Conservation (phyloP, 352 stramenopile species). For the Phytopythium aichiense region DNA sequence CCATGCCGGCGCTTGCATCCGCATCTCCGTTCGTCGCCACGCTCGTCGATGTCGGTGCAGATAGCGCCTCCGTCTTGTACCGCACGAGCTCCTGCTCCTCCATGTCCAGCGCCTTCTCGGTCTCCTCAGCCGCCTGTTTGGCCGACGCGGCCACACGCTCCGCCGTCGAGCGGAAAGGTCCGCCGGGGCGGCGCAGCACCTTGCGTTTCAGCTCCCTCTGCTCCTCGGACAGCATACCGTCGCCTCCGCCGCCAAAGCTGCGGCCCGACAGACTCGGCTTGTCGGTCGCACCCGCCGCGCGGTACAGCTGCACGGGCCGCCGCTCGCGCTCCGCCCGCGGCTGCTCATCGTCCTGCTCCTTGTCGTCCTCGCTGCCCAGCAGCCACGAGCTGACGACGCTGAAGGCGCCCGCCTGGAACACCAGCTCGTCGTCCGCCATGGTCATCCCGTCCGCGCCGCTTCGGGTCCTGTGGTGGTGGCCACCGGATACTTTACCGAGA, state of each 20-base stretch:
- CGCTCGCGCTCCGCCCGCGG: conserved; percentile 1
- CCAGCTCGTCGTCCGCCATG: conserved; percentile 38
- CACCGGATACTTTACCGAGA: conserved; percentile 2
- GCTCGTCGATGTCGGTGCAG: conserved; percentile 1
- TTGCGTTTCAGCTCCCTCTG: conserved; percentile 77
- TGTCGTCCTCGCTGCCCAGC: conserved; percentile 23
- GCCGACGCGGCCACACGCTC: conserved; percentile 24
- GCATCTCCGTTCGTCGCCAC: background rate
- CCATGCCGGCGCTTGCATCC: background rate
- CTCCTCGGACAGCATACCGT: conserved; percentile 36
- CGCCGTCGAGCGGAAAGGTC: conserved; percentile 20
- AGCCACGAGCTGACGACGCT: conserved; percentile 68
- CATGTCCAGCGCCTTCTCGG: conserved; percentile 37
- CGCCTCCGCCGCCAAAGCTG: conserved; percentile 9
- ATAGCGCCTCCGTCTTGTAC: conserved; percentile 21
- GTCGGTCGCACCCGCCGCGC: conserved; percentile 23
- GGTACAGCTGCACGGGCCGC: conserved; percentile 49
- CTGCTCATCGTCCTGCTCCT: conserved; percentile 10
- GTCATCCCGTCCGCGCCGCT: background rate
- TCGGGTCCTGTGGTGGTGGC: background rate
- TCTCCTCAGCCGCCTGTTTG: conserved; percentile 18
- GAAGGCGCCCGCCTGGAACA: conserved; percentile 55
- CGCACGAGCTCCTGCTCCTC: conserved; percentile 62
- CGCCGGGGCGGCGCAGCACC: conserved; percentile 51
- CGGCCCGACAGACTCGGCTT: conserved; percentile 28